phyloP scores from a whole-genome alignment of 208 protist genomes.

The Wallacemonas sp. region DNA sequence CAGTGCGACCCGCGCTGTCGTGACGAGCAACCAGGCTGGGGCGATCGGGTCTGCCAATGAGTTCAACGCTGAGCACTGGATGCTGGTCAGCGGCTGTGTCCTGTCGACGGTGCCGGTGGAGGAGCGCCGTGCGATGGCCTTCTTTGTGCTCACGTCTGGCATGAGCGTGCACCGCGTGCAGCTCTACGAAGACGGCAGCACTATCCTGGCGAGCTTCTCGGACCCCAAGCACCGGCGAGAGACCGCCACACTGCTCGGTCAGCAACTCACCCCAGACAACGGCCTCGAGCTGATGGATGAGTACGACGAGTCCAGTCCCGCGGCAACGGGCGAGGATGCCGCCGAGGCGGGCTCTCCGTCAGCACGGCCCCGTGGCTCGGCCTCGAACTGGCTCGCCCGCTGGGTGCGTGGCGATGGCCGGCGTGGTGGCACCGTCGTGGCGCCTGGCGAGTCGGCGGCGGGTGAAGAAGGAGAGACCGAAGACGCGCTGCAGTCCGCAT shows the following conservation, averaged over 20 bases:
- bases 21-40: slow-evolving; percentile 8
- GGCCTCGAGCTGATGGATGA: neutral
- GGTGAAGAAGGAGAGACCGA: too few relatives aligned
- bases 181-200: slow-evolving; percentile 48
- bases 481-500: too few relatives aligned
- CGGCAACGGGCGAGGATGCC: neutral
- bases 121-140: slow-evolving; percentile 21
- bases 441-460: neutral
- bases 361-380: slow-evolving; percentile 1
- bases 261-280: slow-evolving; percentile 4
- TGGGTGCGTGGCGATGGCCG: slow-evolving; percentile 10
- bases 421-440: slow-evolving; percentile 2
- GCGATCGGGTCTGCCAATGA: neutral
- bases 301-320: neutral
- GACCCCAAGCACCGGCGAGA: slow-evolving; percentile 22
- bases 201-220: slow-evolving; percentile 16
- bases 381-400: slow-evolving; percentile 7
- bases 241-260: neutral
- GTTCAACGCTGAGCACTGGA: slow-evolving; percentile 15
- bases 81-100: slow-evolving; percentile 36
- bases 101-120: slow-evolving; percentile 35
- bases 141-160: slow-evolving; percentile 69
- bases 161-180: slow-evolving; percentile 56
- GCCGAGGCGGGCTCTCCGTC: neutral
- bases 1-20: slow-evolving; percentile 5